These are phyloP conservation scores for Delphinella strobiligena DNA, from an alignment of 2,329 filamentous ascomycete species.

Conservation along the genomic window DNA sequence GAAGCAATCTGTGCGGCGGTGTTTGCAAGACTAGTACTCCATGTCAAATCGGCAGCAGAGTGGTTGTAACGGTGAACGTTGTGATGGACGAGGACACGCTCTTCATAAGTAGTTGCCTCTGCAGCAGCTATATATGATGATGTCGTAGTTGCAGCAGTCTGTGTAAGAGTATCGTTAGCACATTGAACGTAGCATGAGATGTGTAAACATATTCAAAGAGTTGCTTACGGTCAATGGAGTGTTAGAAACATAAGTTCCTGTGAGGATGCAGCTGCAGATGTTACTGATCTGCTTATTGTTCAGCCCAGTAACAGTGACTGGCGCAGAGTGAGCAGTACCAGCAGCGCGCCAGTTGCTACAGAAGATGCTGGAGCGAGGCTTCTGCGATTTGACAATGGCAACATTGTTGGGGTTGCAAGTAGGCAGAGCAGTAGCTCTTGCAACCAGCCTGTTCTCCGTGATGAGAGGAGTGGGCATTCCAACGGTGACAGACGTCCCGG, in stretches of 20 bases:
- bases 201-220: neutral
- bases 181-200: too few relatives aligned
- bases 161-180: too few relatives aligned
- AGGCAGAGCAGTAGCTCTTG: neutral
- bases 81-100: constrained; percentile 56
- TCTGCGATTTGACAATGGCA: neutral
- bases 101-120: constrained; percentile 18
- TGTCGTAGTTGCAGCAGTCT: too few relatives aligned
- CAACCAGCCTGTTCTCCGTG: neutral
- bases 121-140: too few relatives aligned
- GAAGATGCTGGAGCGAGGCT: neutral
- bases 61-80: constrained; percentile 81
- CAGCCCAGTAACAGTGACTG: neutral
- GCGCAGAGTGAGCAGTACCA: neutral
- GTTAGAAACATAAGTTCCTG: neutral
- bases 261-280: neutral
- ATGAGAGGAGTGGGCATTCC: neutral
- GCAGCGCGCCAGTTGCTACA: neutral
- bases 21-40: constrained; percentile 50
- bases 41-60: constrained; percentile 52
- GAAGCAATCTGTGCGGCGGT: constrained; percentile 54
- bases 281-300: neutral
- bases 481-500: neutral
- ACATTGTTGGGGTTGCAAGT: neutral
- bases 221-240: neutral